Evolutionary conservation across 768 basidiomycete species (phyloP).

Genomic region (Amanita thiersii): DNA sequence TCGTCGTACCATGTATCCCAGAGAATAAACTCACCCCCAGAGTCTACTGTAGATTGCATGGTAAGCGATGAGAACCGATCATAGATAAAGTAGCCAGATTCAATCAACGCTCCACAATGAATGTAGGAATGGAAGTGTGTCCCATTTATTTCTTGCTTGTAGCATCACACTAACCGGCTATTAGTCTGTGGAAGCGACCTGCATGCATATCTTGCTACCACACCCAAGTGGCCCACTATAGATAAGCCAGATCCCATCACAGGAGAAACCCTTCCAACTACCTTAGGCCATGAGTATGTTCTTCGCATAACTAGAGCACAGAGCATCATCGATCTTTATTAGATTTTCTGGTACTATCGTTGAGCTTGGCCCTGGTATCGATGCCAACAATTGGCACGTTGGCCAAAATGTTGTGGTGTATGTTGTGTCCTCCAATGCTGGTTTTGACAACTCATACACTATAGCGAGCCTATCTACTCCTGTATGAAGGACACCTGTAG

Average conservation of each 20-base stretch:
- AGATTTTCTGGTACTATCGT: constrained; percentile 29
- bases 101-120: background rate
- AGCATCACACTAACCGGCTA: background rate
- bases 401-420: constrained; percentile 28
- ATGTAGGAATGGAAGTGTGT: constrained; percentile 25
- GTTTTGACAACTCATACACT: background rate
- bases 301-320: background rate
- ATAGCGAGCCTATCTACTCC: constrained; percentile 34
- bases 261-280: constrained; percentile 30
- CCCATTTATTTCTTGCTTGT: constrained; percentile 1
- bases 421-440: constrained; percentile 8
- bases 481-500: constrained; percentile 28
- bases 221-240: constrained; percentile 21
- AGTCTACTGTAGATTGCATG: constrained; percentile 17
- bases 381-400: constrained; percentile 21
- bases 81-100: background rate
- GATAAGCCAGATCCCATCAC: constrained; percentile 27
- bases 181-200: constrained; percentile 40
- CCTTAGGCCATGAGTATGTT: constrained; percentile 38
- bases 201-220: constrained; percentile 27
- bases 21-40: constrained; percentile 3
- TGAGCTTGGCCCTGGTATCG: constrained; percentile 24
- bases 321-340: background rate
- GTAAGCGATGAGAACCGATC: constrained; percentile 12
- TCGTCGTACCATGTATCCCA: background rate